Percentiles rank a stretch among this genome's conserved stretches.
phyloP scores from a whole-genome alignment of 2,329 filamentous ascomycete species.

The Aspergillus ruber region DNA sequence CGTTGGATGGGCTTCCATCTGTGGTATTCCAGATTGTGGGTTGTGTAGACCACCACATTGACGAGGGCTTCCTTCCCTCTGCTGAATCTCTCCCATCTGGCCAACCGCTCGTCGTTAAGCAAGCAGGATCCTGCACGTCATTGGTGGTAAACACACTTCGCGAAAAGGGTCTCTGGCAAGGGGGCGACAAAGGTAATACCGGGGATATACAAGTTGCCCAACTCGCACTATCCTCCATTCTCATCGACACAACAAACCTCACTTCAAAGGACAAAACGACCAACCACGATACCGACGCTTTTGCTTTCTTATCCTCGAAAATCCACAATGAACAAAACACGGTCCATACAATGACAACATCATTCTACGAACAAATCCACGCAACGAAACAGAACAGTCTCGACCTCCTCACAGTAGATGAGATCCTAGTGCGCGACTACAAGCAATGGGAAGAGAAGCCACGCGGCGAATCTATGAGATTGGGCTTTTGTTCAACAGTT shows the following conservation, averaged over 20 bases:
- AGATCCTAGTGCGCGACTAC: slow-evolving; percentile 57
- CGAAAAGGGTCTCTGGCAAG: slow-evolving; percentile 42
- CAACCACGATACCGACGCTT: slow-evolving; percentile 43
- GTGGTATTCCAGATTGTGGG: slow-evolving; percentile 41
- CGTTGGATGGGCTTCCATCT: slow-evolving; percentile 42
- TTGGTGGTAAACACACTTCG: slow-evolving; percentile 47
- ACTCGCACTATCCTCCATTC: slow-evolving; percentile 36
- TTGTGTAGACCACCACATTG: slow-evolving; percentile 58
- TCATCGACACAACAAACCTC: slow-evolving; percentile 41
- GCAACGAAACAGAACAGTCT: slow-evolving; percentile 51
- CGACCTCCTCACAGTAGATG: slow-evolving; percentile 45
- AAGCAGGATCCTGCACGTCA: slow-evolving; percentile 54
- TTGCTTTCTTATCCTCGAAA: slow-evolving; percentile 48
- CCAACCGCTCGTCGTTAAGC: slow-evolving; percentile 48
- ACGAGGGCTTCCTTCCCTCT: slow-evolving; percentile 48
- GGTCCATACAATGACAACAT: slow-evolving; percentile 21
- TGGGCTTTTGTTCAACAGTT: slow-evolving; percentile 56
- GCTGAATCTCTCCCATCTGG: slow-evolving; percentile 26
- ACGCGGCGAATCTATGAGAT: slow-evolving; percentile 29
- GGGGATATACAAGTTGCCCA: slow-evolving; percentile 28
- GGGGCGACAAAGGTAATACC: slow-evolving; percentile 27
- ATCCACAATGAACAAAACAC: slow-evolving; percentile 27
- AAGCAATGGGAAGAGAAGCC: slow-evolving; percentile 52
- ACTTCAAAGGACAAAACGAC: slow-evolving; percentile 40
- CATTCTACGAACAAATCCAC: slow-evolving; percentile 48